Conservation (phyloP, 2,329 filamentous ascomycete species). For the Metarhizium guizhouense region DNA sequence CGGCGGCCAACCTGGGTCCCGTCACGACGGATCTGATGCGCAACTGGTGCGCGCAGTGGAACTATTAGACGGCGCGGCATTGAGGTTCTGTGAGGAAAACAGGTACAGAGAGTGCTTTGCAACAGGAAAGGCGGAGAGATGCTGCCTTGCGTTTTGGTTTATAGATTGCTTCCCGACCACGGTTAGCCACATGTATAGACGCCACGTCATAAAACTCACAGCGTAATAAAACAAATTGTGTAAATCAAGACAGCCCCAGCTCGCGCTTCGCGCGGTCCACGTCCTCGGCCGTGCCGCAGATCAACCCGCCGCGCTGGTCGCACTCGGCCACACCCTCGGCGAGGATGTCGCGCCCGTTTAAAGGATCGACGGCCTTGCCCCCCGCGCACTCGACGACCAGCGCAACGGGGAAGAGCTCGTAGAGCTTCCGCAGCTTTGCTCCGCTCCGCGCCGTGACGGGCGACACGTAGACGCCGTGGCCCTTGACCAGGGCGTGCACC, state of each 20-base stretch:
- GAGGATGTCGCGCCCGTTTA: conserved; percentile 31
- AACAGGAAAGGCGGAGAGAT: too few species aligned
- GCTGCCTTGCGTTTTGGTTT: too few species aligned
- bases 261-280: conserved; percentile 28
- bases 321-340: conserved; percentile 27
- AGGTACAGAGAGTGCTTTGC: too few species aligned
- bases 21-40: conserved; percentile 35
- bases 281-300: conserved; percentile 42
- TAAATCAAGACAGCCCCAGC: not conserved
- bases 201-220: too few species aligned
- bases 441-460: conserved; percentile 42
- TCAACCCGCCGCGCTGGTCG: conserved; percentile 40
- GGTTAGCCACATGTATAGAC: not conserved
- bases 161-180: too few species aligned
- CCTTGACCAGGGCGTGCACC: conserved; percentile 49
- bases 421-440: conserved; percentile 50
- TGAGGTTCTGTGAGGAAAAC: not conserved
- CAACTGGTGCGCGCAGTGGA: conserved; percentile 40
- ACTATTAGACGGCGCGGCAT: conserved; percentile 6
- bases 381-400: conserved; percentile 52
- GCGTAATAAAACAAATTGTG: not conserved
- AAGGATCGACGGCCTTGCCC: conserved; percentile 44
- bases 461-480: conserved; percentile 51
- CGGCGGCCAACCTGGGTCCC: conserved; percentile 29
- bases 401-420: conserved; percentile 52